phyloP scores from a whole-genome alignment of 306 rosid species.

The Herpetospermum pedunculosum region DNA sequence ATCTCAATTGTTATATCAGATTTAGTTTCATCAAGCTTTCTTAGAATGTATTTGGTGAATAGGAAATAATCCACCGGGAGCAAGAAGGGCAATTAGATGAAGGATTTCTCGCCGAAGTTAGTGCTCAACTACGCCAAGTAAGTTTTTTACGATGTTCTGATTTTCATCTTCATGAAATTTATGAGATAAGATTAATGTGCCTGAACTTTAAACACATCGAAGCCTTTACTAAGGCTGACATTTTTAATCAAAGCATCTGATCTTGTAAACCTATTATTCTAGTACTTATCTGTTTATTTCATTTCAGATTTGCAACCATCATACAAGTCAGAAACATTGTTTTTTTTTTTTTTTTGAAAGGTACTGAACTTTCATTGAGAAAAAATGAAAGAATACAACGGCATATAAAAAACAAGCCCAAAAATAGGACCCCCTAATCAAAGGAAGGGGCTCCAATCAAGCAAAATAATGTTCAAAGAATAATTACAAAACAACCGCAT shows the following conservation, averaged over 20 bases:
- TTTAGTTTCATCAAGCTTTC: neutral
- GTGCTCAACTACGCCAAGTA: slow-evolving; percentile 83
- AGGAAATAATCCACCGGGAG: slow-evolving; percentile 71
- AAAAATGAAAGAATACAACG: too few relatives aligned
- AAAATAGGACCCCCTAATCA: too few relatives aligned
- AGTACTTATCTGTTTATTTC: neutral
- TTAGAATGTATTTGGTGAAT: slow-evolving; percentile 5
- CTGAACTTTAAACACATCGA: neutral
- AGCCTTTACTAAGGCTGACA: neutral
- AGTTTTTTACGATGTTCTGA: slow-evolving; percentile 19
- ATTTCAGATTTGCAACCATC: neutral
- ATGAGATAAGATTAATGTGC: neutral
- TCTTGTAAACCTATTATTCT: neutral
- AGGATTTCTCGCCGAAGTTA: slow-evolving; percentile 91
- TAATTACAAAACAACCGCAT: too few relatives aligned
- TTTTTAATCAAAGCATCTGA: neutral
- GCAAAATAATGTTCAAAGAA: too few relatives aligned
- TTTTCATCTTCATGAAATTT: slow-evolving; percentile 5
- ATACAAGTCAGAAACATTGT: neutral
- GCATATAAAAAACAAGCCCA: too few relatives aligned
- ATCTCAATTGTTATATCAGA: neutral
- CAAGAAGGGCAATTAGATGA: slow-evolving; percentile 81
- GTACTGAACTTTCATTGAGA: too few relatives aligned
- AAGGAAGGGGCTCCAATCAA: too few relatives aligned
- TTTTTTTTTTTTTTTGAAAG: too few relatives aligned